These are phyloP conservation scores for Garcileccinum viscosum DNA, from an alignment of 1,284 basidiomycete species.

Conservation along the genomic window DNA sequence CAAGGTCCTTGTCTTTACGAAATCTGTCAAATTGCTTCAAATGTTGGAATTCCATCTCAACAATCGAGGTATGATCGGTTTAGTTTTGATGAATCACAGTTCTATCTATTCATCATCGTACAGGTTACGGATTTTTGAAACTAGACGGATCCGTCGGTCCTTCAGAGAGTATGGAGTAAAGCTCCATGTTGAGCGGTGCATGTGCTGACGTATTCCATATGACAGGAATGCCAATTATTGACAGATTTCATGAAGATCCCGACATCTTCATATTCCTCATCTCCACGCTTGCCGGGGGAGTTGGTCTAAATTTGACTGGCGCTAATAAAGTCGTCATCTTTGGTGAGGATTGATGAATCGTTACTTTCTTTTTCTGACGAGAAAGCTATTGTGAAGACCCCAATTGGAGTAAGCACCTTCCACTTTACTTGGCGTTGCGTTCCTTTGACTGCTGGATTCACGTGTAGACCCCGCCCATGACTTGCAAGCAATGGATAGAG, in stretches of 20 bases:
- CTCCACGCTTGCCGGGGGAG: constrained; percentile 79
- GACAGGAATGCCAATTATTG: constrained; percentile 81
- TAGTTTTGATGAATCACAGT: not conserved
- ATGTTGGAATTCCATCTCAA: constrained; percentile 79
- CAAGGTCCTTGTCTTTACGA: constrained; percentile 87
- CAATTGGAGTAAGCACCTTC: constrained; percentile 77
- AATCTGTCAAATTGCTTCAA: constrained; percentile 81
- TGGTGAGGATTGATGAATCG: constrained; percentile 50
- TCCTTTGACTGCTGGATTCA: constrained; percentile 4
- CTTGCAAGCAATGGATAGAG: constrained; percentile 87
- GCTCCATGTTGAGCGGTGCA: not conserved
- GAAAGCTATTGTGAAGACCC: constrained; percentile 61
- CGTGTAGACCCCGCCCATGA: constrained; percentile 81
- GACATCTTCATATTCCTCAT: constrained; percentile 80
- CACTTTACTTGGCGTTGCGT: not conserved
- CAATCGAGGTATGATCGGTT: constrained; percentile 47
- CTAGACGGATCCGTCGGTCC: constrained; percentile 77
- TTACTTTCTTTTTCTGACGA: not conserved
- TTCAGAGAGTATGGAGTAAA: constrained; percentile 57
- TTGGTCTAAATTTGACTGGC: constrained; percentile 75
- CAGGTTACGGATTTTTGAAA: constrained; percentile 70
- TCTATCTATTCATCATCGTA: not conserved
- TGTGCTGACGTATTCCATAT: constrained; percentile 16
- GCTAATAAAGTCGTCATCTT: constrained; percentile 89
- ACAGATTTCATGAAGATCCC: constrained; percentile 79